phyloP scores from a whole-genome alignment of 176 grass and related monocot genomes.

The Zoysia pacifica region DNA sequence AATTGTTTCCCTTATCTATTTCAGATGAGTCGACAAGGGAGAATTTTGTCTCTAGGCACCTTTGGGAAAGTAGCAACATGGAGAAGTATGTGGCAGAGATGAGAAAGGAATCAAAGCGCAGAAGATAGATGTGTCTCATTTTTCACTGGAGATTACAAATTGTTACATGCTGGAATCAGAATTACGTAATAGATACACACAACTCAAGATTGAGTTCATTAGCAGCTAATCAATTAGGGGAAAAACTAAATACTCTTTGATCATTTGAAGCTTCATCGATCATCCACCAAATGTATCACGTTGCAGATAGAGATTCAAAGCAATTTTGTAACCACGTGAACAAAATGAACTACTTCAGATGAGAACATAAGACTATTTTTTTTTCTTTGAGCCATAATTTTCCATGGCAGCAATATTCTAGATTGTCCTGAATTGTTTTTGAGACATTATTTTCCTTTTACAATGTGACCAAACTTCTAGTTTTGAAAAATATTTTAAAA shows the following conservation, averaged over 20 bases:
- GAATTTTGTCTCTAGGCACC: constrained; percentile 65
- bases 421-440: too few relatives aligned
- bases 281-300: background rate
- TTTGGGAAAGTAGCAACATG: constrained; percentile 90
- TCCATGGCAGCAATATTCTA: too few relatives aligned
- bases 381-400: too few relatives aligned
- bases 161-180: background rate
- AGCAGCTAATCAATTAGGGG: background rate
- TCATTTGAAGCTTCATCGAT: background rate
- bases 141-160: background rate
- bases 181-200: background rate
- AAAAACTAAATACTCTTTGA: background rate
- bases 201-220: background rate
- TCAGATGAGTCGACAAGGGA: constrained; percentile 72
- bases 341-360: background rate
- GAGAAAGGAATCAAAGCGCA: constrained; percentile 80
- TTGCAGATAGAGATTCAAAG: background rate
- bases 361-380: too few relatives aligned
- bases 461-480: too few relatives aligned
- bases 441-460: too few relatives aligned
- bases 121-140: constrained; percentile 49
- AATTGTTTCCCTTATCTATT: background rate
- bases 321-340: constrained; percentile 5
- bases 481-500: too few relatives aligned
- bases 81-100: constrained; percentile 62